A percentile compares a stretch with the other conserved stretches of the same genome.
phyloP scores from a whole-genome alignment of 2,329 filamentous ascomycete species.

The Aspergillus chevalieri region DNA sequence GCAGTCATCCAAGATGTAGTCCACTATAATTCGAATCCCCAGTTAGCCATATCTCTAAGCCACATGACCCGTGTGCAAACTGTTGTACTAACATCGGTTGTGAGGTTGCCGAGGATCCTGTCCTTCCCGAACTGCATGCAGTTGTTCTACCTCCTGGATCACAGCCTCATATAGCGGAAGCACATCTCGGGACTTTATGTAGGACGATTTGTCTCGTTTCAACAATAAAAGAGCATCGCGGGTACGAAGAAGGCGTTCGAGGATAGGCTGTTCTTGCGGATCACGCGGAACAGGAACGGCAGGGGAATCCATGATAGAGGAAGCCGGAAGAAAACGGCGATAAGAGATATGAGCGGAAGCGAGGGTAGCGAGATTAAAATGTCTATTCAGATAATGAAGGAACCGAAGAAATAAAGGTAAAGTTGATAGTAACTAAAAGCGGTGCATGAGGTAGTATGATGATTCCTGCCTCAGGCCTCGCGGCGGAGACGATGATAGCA shows the following conservation, averaged over 20 bases:
- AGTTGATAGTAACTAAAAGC: neutral
- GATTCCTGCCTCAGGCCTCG: neutral
- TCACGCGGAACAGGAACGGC: conserved; percentile 54
- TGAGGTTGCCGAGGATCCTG: conserved; percentile 51
- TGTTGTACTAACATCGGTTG: conserved; percentile 48
- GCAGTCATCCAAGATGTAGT: conserved; percentile 60
- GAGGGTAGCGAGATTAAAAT: neutral
- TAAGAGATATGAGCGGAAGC: neutral
- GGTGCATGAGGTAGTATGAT: neutral
- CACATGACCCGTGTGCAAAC: conserved; percentile 5
- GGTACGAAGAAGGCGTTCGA: conserved; percentile 53
- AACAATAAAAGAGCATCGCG: conserved; percentile 56
- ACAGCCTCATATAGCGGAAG: conserved; percentile 55
- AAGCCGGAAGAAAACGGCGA: neutral
- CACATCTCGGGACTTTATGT: conserved; percentile 62
- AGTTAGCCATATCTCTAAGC: conserved; percentile 13
- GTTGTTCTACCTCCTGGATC: conserved; percentile 54
- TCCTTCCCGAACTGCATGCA: conserved; percentile 53
- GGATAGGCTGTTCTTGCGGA: conserved; percentile 59
- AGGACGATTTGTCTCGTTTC: conserved; percentile 60
- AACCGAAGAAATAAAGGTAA: neutral
- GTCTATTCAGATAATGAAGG: neutral
- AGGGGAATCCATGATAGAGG: conserved; percentile 52
- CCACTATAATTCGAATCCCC: conserved; percentile 44
- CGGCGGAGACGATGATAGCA: conserved; percentile 19